phyloP scores from a whole-genome alignment of 129 eudicot genomes.

The Silybum marianum region DNA sequence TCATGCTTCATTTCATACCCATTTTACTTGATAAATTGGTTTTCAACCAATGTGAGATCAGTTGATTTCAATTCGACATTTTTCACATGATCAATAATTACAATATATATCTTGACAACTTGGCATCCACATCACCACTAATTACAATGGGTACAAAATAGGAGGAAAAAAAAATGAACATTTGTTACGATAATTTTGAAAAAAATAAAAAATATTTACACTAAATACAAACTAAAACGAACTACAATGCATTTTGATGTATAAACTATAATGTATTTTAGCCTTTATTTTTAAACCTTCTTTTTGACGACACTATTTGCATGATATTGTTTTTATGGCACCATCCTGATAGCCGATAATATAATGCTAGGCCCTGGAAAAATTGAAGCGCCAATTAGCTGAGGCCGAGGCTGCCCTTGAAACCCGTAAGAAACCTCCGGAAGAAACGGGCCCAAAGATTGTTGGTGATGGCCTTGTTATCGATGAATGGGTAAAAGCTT shows the following conservation, averaged over 20 bases:
- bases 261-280: background rate
- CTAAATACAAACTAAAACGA: background rate
- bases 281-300: background rate
- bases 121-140: background rate
- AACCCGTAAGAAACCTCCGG: conserved; percentile 78
- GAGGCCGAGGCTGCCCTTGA: conserved; percentile 87
- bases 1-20: background rate
- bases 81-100: background rate
- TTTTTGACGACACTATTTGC: background rate
- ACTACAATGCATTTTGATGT: background rate
- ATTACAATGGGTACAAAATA: background rate
- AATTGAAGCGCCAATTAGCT: conserved; percentile 78
- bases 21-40: background rate
- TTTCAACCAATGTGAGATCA: background rate
- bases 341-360: conserved; percentile 19
- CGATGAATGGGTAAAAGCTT: conserved; percentile 87
- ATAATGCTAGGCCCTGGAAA: conserved; percentile 66
- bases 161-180: background rate
- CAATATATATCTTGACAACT: background rate
- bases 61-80: background rate
- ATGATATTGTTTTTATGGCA: background rate
- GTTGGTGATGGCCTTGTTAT: conserved; percentile 91
- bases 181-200: background rate
- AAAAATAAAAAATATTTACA: background rate
- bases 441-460: conserved; percentile 74